phyloP scores from a whole-genome alignment of 345 rosid genomes.

The Anacardium occidentale region DNA sequence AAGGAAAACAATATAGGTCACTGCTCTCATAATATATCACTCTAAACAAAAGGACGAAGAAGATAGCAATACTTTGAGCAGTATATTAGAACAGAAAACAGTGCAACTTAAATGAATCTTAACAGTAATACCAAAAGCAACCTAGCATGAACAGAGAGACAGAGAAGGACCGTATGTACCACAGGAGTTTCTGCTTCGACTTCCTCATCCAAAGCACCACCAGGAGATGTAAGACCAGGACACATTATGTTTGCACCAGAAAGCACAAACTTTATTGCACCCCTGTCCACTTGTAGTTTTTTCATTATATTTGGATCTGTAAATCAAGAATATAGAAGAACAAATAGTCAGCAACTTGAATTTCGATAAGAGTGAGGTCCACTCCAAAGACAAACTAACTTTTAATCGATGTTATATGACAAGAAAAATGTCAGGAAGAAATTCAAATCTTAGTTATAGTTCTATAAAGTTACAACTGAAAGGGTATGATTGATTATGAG shows the following conservation, averaged over 20 bases:
- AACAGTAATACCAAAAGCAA: background rate
- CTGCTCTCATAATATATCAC: background rate
- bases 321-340: conserved; percentile 19
- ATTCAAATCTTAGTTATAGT: background rate
- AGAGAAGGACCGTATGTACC: conserved; percentile 40
- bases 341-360: background rate
- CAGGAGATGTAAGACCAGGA: conserved; percentile 98
- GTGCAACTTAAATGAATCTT: background rate
- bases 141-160: conserved; percentile 1
- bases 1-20: background rate
- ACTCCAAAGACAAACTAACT: background rate
- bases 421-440: background rate
- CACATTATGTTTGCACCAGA: conserved; percentile 99
- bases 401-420: background rate
- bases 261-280: conserved; percentile 92
- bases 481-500: background rate
- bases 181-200: conserved; percentile 93
- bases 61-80: background rate
- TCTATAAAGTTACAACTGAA: background rate
- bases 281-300: conserved; percentile 94
- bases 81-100: background rate
- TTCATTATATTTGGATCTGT: conserved; percentile 93
- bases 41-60: background rate
- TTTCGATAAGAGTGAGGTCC: background rate
- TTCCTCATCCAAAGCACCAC: conserved; percentile 89